phyloP scores from a whole-genome alignment of 345 rosid genomes.

The Toxicodendron radicans region DNA sequence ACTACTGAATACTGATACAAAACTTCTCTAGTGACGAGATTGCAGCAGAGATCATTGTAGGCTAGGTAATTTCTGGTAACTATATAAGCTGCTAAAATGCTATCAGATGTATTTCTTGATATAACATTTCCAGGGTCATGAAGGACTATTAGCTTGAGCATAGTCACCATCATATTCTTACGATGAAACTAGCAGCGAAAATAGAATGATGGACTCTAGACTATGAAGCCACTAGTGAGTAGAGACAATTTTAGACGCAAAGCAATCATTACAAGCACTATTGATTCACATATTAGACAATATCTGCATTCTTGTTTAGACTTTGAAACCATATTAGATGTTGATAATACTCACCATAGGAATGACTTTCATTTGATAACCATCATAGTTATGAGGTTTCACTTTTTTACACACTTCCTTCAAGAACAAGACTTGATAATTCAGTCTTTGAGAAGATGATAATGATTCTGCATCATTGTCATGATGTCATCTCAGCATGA shows the following conservation, averaged over 20 bases:
- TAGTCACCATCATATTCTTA: neutral
- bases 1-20: too few species aligned
- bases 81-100: neutral
- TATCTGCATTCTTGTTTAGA: neutral
- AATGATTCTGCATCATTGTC: neutral
- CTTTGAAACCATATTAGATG: too few species aligned
- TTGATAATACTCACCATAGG: too few species aligned
- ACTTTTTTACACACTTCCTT: neutral
- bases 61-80: neutral
- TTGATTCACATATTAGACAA: too few species aligned
- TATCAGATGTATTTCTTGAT: neutral
- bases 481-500: neutral
- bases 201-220: neutral
- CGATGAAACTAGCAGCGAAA: neutral
- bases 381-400: slow-evolving; percentile 3
- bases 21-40: neutral
- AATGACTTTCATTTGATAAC: neutral
- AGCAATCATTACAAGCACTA: neutral
- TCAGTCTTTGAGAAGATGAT: too few species aligned
- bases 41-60: neutral
- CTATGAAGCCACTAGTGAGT: slow-evolving; percentile 7
- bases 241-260: neutral
- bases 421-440: neutral
- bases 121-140: too few species aligned
- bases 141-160: neutral